Conservation (phyloP, 768 basidiomycete genomes). For the Termitomyces sp. region DNA sequence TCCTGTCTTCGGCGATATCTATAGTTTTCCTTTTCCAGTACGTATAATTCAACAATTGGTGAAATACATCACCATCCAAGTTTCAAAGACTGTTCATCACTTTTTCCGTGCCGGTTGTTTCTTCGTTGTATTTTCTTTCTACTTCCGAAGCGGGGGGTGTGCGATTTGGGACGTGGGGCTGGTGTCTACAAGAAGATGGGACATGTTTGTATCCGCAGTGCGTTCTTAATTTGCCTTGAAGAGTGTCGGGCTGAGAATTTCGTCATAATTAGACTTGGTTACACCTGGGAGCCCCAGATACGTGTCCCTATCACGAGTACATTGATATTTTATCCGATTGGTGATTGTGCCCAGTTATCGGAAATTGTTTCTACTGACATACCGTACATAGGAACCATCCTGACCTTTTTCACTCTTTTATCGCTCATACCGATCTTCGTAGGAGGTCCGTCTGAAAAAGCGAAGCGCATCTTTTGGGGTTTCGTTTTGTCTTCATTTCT, state of each 20-base stretch:
- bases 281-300: slow-evolving; percentile 32
- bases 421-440: slow-evolving; percentile 21
- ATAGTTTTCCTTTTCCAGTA: slow-evolving; percentile 9
- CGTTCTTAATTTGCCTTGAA: neutral
- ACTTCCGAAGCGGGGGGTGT: slow-evolving; percentile 32
- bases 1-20: slow-evolving; percentile 3
- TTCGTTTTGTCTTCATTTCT: slow-evolving; percentile 23
- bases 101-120: slow-evolving; percentile 27
- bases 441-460: slow-evolving; percentile 15
- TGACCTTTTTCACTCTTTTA: slow-evolving; percentile 24
- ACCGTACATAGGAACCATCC: slow-evolving; percentile 19
- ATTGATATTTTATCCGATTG: slow-evolving; percentile 30
- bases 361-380: neutral
- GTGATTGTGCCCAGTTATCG: slow-evolving; percentile 13
- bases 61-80: neutral
- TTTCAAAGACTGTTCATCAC: slow-evolving; percentile 23
- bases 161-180: slow-evolving; percentile 37
- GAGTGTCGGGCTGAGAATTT: neutral
- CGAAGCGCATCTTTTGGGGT: slow-evolving; percentile 21
- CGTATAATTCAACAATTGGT: neutral
- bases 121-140: slow-evolving; percentile 28
- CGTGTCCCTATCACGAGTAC: slow-evolving; percentile 26
- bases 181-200: slow-evolving; percentile 30
- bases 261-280: slow-evolving; percentile 24
- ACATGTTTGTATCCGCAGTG: slow-evolving; percentile 25